Percentiles rank a stretch among this genome's conserved stretches.
Conservation (phyloP, 2,329 filamentous ascomycete genomes). For the Xylaria sp. region DNA sequence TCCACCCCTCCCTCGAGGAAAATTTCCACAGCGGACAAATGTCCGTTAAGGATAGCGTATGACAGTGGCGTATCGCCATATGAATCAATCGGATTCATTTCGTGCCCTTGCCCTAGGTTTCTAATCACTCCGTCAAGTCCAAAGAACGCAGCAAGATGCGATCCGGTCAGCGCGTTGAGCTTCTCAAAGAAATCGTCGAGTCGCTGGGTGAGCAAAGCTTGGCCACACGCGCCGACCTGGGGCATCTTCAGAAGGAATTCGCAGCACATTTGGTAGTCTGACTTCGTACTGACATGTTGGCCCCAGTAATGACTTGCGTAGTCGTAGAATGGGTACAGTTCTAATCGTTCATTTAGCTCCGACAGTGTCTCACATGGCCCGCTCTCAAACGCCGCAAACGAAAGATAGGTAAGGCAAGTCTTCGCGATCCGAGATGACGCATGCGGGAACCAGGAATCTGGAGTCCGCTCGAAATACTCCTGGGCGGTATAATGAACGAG, state of each 20-base stretch:
- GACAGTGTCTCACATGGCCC: background rate
- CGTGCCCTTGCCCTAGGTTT: background rate
- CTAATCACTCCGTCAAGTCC: background rate
- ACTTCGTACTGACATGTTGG: background rate
- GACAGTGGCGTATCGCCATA: background rate
- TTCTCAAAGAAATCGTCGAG: background rate
- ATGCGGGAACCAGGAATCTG: constrained; percentile 31
- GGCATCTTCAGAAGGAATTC: constrained; percentile 1
- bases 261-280: background rate
- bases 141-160: constrained; percentile 6
- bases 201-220: background rate
- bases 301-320: constrained; percentile 9
- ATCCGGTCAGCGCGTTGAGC: background rate
- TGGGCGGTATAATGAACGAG: constrained; percentile 44
- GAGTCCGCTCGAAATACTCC: constrained; percentile 38
- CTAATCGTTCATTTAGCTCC: background rate
- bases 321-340: constrained; percentile 4
- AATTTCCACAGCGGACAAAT: background rate
- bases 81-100: background rate
- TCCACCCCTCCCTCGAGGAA: background rate
- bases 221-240: constrained; percentile 6
- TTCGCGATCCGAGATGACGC: constrained; percentile 10
- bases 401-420: constrained; percentile 9
- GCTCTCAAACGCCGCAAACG: background rate
- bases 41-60: background rate